phyloP scores from a whole-genome alignment of 2,329 filamentous ascomycete species.

The Ambrosiella beaveri region DNA sequence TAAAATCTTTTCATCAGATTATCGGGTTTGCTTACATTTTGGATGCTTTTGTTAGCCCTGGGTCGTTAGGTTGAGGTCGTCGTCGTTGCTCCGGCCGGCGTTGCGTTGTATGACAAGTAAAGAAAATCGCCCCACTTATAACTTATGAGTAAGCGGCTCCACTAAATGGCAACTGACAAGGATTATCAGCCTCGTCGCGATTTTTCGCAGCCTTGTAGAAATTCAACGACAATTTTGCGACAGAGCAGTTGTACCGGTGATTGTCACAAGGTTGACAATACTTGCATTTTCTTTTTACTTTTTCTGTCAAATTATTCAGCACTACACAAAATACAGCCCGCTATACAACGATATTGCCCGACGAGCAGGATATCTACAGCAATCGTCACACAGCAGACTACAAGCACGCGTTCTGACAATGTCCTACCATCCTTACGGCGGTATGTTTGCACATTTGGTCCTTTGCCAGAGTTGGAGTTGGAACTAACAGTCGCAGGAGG shows the following conservation, averaged over 20 bases:
- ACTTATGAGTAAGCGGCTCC: not conserved
- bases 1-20: not conserved
- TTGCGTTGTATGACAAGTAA: no score
- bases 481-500: not conserved
- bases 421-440: constrained; percentile 46
- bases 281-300: not conserved
- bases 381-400: not conserved
- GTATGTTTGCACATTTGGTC: constrained; percentile 19
- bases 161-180: no score
- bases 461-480: not conserved
- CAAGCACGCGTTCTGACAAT: constrained; percentile 20
- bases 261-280: not conserved
- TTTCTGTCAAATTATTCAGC: not conserved
- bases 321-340: no score
- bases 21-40: not conserved
- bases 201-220: constrained; percentile 9
- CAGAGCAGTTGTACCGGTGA: not conserved
- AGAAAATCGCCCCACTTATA: constrained; percentile 5
- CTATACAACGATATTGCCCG: not conserved
- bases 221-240: not conserved
- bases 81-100: not conserved
- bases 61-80: not conserved
- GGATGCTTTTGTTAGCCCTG: not conserved
- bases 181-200: not conserved
- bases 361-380: not conserved